These are phyloP conservation scores for Suhomyces terraborum DNA, from an alignment of 1,139 yeast species.

Conservation along the genomic window DNA sequence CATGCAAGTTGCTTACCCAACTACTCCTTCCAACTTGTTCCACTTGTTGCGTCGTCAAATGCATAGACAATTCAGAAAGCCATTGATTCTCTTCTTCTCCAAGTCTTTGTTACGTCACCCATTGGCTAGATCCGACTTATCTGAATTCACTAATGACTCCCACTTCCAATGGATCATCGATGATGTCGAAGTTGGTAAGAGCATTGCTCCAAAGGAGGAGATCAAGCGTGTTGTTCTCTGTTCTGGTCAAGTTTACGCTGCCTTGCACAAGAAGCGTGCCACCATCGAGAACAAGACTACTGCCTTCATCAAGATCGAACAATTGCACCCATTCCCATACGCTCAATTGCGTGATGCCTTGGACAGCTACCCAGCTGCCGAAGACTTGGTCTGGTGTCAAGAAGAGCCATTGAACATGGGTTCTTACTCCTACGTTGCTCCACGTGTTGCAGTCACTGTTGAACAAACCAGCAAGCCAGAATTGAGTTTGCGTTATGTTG, in stretches of 20 bases:
- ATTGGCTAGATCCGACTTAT: constrained; percentile 81
- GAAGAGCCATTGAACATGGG: constrained; percentile 99
- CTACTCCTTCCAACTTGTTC: constrained; percentile 96
- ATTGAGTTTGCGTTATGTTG: constrained; percentile 76
- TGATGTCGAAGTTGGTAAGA: constrained; percentile 78
- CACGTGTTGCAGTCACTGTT: constrained; percentile 78
- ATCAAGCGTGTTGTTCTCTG: constrained; percentile 85
- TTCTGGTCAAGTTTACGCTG: constrained; percentile 93
- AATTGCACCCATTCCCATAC: constrained; percentile 98
- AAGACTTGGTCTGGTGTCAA: constrained; percentile 95
- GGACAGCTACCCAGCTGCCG: constrained; percentile 75
- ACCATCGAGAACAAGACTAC: constrained; percentile 74
- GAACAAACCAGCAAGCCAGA: constrained; percentile 68
- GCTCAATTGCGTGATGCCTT: constrained; percentile 87
- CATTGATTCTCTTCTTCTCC: constrained; percentile 84
- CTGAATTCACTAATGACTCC: constrained; percentile 88
- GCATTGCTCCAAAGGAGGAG: constrained; percentile 76
- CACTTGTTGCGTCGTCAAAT: constrained; percentile 97
- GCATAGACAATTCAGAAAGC: constrained; percentile 99
- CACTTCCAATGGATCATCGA: constrained; percentile 96
- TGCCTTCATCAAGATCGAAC: constrained; percentile 89
- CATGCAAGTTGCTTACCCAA: constrained; percentile 97
- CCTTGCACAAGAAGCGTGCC: constrained; percentile 86
- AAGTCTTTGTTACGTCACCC: constrained; percentile 97
- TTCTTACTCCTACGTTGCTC: constrained; percentile 74